Conservation (phyloP, 176 grass and related monocot species). For the Carex myosuroides region DNA sequence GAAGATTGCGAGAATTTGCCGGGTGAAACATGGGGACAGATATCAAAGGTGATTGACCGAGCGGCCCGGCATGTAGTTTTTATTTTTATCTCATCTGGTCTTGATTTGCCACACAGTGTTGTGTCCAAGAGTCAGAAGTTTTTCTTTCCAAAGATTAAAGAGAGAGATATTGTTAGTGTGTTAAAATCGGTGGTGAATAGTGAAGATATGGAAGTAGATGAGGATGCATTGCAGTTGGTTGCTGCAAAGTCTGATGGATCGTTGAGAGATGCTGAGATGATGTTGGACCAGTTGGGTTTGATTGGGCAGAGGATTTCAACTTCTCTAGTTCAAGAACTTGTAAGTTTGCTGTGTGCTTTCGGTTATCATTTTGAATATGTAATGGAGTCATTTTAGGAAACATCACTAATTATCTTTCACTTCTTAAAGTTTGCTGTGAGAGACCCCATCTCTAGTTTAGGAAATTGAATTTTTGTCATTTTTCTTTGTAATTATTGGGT, state of each 20-base stretch:
- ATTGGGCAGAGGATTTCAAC: conserved; percentile 81
- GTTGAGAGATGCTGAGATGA: conserved; percentile 93
- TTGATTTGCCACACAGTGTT: conserved; percentile 82
- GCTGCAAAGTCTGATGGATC: conserved; percentile 77
- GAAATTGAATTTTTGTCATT: neutral
- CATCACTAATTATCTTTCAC: neutral
- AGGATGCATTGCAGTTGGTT: conserved; percentile 70
- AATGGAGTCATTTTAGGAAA: neutral
- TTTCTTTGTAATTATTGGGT: neutral
- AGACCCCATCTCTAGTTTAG: neutral
- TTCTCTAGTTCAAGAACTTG: conserved; percentile 92
- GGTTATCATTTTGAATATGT: neutral
- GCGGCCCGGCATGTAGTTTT: conserved; percentile 65
- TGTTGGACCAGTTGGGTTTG: conserved; percentile 87
- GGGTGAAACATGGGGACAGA: conserved; percentile 54
- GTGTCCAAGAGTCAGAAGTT: conserved; percentile 91
- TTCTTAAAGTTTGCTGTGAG: neutral
- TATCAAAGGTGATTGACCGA: conserved; percentile 64
- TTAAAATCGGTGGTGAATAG: conserved; percentile 67
- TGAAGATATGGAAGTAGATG: conserved; percentile 79
- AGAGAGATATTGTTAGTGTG: conserved; percentile 60
- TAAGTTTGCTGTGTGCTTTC: conserved; percentile 38
- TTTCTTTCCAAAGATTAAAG: conserved; percentile 84
- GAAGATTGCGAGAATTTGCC: conserved; percentile 70
- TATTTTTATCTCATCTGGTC: conserved; percentile 61